Conservation (phyloP, 2,329 filamentous ascomycete genomes). For the Cytospora leucostoma region DNA sequence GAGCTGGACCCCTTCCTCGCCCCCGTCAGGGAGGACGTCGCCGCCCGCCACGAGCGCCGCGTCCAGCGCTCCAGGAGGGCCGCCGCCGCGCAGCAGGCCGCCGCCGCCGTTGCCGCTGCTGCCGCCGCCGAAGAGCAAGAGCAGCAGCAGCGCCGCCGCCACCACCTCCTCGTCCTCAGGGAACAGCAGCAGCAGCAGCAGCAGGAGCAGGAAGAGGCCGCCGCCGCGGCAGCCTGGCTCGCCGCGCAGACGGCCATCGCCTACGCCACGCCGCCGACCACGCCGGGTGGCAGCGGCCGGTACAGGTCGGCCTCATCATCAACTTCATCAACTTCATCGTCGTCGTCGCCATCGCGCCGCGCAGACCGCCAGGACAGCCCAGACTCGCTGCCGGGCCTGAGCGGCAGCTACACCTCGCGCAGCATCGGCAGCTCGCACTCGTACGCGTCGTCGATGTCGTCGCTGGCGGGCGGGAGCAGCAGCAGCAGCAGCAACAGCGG, state of each 20-base stretch:
- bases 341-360: neutral
- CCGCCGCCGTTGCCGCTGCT: slow-evolving; percentile 8
- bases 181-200: slow-evolving; percentile 41
- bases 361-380: slow-evolving; percentile 19
- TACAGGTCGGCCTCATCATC: slow-evolving; percentile 40
- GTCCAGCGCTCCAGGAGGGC: slow-evolving; percentile 44
- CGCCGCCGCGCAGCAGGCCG: slow-evolving; percentile 21
- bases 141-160: slow-evolving; percentile 36
- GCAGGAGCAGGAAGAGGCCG: slow-evolving; percentile 43
- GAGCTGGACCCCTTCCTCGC: slow-evolving; percentile 87
- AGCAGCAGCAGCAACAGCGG: slow-evolving; percentile 24
- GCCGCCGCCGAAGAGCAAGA: slow-evolving; percentile 26
- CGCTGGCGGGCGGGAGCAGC: slow-evolving; percentile 33
- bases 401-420: slow-evolving; percentile 42
- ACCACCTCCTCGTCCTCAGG: slow-evolving; percentile 26
- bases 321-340: too few species aligned
- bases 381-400: slow-evolving; percentile 44
- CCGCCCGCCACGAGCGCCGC: slow-evolving; percentile 52
- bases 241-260: slow-evolving; percentile 34
- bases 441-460: slow-evolving; percentile 38
- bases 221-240: slow-evolving; percentile 36
- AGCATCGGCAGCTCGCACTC: slow-evolving; percentile 52
- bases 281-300: slow-evolving; percentile 37
- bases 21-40: slow-evolving; percentile 70
- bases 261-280: slow-evolving; percentile 50